Evolutionary conservation across 805 yeast species (phyloP).

Genomic region (Torulaspora maleeae): DNA sequence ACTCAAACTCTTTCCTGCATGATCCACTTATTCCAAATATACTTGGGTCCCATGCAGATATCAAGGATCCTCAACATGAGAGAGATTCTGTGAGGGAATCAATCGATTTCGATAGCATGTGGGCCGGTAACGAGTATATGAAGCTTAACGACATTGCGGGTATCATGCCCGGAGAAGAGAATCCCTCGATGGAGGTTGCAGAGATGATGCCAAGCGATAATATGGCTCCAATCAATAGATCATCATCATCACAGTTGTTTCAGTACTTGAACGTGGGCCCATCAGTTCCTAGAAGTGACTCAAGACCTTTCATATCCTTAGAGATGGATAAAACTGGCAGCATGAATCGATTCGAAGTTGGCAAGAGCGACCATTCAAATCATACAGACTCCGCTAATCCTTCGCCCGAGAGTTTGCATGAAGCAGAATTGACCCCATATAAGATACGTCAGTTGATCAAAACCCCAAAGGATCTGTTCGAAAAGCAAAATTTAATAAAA

Average conservation of each 20-base stretch:
- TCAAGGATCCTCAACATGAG: neutral
- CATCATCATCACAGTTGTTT: slow-evolving; percentile 11
- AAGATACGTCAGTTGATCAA: slow-evolving; percentile 22
- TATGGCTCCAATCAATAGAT: slow-evolving; percentile 4
- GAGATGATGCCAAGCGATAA: neutral
- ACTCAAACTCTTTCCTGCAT: slow-evolving; percentile 6
- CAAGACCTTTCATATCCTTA: slow-evolving; percentile 26
- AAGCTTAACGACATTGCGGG: slow-evolving; percentile 22
- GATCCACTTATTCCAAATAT: slow-evolving; percentile 9
- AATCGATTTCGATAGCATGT: slow-evolving; percentile 45
- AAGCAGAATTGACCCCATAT: slow-evolving; percentile 18
- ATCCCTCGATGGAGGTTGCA: neutral
- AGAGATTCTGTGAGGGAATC: neutral
- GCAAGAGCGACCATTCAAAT: slow-evolving; percentile 1
- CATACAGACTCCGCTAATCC: slow-evolving; percentile 4
- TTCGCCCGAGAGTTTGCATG: slow-evolving; percentile 7
- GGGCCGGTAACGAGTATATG: slow-evolving; percentile 41
- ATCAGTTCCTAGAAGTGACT: slow-evolving; percentile 9
- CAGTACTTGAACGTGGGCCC: slow-evolving; percentile 10
- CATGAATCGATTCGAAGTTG: slow-evolving; percentile 1
- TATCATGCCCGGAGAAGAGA: slow-evolving; percentile 1
- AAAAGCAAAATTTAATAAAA: slow-evolving; percentile 16
- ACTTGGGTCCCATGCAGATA: neutral
- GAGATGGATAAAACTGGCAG: slow-evolving; percentile 13
- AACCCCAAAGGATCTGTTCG: slow-evolving; percentile 23